Percentiles rank a stretch among this genome's conserved stretches.
Conservation (phyloP, 352 stramenopile species). For the Pythium vanterpoolii region DNA sequence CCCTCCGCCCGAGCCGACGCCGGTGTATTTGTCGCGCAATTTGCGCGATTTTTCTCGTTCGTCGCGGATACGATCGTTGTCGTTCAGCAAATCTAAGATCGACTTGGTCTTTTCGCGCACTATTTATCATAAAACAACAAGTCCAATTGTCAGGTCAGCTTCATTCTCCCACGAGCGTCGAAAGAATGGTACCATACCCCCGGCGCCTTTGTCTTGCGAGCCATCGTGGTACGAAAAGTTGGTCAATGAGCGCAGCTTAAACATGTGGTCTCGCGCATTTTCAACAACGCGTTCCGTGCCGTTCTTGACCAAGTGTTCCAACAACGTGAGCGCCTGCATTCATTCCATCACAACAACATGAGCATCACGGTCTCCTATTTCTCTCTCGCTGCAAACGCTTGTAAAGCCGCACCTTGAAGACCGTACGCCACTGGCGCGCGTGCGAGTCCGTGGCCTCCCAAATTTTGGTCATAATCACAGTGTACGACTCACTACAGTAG, state of each 20-base stretch:
- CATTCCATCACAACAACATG: conserved; percentile 7
- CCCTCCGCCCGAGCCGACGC: conserved; percentile 58
- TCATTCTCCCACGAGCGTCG: too few relatives aligned
- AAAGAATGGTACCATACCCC: conserved; percentile 51
- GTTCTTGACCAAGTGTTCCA: conserved; percentile 99
- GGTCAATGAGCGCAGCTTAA: conserved; percentile 84
- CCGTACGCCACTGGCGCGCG: conserved; percentile 93
- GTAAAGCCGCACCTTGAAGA: conserved; percentile 89
- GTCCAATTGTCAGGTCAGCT: too few relatives aligned
- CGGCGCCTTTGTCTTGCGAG: conserved; percentile 78
- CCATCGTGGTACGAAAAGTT: conserved; percentile 90
- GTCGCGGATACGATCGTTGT: conserved; percentile 86
- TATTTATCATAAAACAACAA: conserved; percentile 24
- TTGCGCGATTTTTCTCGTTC: conserved; percentile 84
- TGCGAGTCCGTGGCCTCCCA: conserved; percentile 92
- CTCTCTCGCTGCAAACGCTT: neutral
- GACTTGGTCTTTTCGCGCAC: conserved; percentile 90
- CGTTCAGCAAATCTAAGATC: conserved; percentile 83
- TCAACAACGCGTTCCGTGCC: conserved; percentile 97
- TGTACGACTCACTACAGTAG: conserved; percentile 83
- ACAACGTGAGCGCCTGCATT: conserved; percentile 77
- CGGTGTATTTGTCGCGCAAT: conserved; percentile 87
- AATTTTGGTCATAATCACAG: conserved; percentile 91
- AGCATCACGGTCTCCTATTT: neutral
- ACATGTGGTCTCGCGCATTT: conserved; percentile 94